Conservation (phyloP, 805 yeast genomes). For the Yarrowia sp. region DNA sequence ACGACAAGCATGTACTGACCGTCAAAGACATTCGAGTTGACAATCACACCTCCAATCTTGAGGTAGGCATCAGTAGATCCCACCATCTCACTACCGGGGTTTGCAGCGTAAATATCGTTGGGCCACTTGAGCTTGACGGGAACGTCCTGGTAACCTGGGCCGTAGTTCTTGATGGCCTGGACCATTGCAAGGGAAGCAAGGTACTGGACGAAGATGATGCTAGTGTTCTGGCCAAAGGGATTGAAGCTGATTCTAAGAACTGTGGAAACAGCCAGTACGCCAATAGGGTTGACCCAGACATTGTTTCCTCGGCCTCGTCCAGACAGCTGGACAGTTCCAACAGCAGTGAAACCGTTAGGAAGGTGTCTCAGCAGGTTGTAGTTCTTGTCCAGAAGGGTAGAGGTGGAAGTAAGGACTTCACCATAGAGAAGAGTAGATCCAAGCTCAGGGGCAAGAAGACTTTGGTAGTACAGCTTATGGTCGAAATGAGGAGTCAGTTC, state of each 20-base stretch:
- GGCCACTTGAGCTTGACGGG: slow-evolving; percentile 96
- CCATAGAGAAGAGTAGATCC: slow-evolving; percentile 78
- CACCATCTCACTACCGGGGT: slow-evolving; percentile 54
- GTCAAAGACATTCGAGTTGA: slow-evolving; percentile 74
- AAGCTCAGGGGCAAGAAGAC: slow-evolving; percentile 47
- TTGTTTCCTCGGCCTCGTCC: slow-evolving; percentile 97
- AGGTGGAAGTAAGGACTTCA: slow-evolving; percentile 91
- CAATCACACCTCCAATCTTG: slow-evolving; percentile 84
- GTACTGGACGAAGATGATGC: slow-evolving; percentile 84
- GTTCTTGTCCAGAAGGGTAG: slow-evolving; percentile 77
- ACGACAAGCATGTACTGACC: slow-evolving; percentile 69
- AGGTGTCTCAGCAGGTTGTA: slow-evolving; percentile 60
- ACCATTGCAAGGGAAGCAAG: slow-evolving; percentile 81
- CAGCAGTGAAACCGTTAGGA: slow-evolving; percentile 72
- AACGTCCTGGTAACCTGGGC: slow-evolving; percentile 70
- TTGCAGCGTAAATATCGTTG: slow-evolving; percentile 81
- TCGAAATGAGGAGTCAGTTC: slow-evolving; percentile 77
- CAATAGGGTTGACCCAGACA: slow-evolving; percentile 93
- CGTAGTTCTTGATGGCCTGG: slow-evolving; percentile 70
- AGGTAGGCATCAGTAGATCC: slow-evolving; percentile 53
- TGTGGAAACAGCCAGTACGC: slow-evolving; percentile 84
- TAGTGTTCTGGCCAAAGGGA: slow-evolving; percentile 51
- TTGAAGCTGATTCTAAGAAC: slow-evolving; percentile 63
- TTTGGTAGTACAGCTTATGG: slow-evolving; percentile 60
- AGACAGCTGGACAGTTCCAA: slow-evolving; percentile 83